Percentiles rank a stretch among this genome's conserved stretches.
phyloP scores from a whole-genome alignment of 495 filamentous ascomycete species.

The Coniosporium apollinis region DNA sequence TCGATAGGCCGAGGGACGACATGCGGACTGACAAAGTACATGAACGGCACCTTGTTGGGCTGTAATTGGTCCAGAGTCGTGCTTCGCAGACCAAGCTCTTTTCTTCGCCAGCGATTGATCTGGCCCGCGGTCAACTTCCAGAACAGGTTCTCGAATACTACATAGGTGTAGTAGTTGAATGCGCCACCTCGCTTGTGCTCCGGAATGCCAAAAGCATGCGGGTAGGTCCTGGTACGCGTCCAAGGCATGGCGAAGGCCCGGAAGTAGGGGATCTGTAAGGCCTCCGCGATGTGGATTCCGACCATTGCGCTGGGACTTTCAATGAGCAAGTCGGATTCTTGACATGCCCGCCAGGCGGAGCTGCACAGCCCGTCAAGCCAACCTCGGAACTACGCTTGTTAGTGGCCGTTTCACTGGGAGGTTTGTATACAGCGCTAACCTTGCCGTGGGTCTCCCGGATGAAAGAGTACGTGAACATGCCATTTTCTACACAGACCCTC shows the following conservation, averaged over 20 bases:
- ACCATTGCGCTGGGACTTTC: constrained; percentile 97
- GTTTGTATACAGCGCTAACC: not conserved
- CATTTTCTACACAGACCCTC: constrained; percentile 89
- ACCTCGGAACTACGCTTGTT: constrained; percentile 70
- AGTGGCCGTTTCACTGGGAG: not conserved
- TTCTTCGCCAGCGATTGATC: constrained; percentile 84
- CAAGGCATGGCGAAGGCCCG: constrained; percentile 98
- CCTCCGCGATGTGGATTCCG: constrained; percentile 97
- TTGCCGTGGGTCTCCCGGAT: constrained; percentile 71
- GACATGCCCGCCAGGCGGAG: constrained; percentile 73
- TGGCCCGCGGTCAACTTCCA: constrained; percentile 88
- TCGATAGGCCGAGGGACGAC: constrained; percentile 88
- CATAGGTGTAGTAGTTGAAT: constrained; percentile 91
- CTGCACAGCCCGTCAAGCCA: constrained; percentile 82
- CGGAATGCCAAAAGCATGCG: constrained; percentile 92
- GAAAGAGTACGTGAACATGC: constrained; percentile 92
- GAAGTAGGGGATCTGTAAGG: constrained; percentile 86
- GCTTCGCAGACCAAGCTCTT: constrained; percentile 54
- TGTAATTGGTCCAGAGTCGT: constrained; percentile 86
- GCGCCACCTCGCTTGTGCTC: constrained; percentile 84
- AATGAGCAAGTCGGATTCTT: constrained; percentile 78
- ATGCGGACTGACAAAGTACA: constrained; percentile 90
- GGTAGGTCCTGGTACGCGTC: constrained; percentile 89
- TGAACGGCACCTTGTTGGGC: constrained; percentile 86
- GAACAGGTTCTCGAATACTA: constrained; percentile 94